Conservation (phyloP, 352 stramenopile genomes). For the Globisporangium irregulare region DNA sequence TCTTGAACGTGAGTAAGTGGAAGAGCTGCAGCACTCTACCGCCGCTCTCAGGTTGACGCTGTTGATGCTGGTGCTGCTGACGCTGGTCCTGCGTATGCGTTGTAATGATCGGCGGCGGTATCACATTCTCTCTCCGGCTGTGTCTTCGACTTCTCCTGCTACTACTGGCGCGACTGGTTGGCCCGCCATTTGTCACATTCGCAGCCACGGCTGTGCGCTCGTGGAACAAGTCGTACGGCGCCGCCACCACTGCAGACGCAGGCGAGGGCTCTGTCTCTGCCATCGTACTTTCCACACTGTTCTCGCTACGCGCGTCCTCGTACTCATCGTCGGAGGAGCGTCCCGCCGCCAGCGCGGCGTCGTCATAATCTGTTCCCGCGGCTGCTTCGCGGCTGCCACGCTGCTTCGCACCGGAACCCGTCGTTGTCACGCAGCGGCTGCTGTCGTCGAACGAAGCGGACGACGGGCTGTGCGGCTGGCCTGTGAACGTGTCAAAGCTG, state of each 20-base stretch:
- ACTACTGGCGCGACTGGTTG: neutral
- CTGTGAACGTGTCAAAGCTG: conserved; percentile 73
- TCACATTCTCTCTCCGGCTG: conserved; percentile 4
- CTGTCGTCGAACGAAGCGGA: conserved; percentile 5
- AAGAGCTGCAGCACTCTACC: conserved; percentile 55
- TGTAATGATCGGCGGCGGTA: conserved; percentile 9
- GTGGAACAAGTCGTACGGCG: conserved; percentile 37
- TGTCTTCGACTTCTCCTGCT: conserved; percentile 1
- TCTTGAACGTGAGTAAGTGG: conserved; percentile 62
- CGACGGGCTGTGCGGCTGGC: conserved; percentile 14
- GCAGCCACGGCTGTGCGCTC: conserved; percentile 12
- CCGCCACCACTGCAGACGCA: neutral
- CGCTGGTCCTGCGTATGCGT: neutral
- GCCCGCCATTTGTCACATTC: neutral
- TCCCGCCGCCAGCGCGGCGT: conserved; percentile 12
- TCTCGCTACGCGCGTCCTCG: conserved; percentile 23
- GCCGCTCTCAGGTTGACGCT: conserved; percentile 16
- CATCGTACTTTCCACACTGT: conserved; percentile 34
- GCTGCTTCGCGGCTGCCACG: conserved; percentile 6
- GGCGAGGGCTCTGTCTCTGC: neutral
- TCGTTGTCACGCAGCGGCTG: neutral
- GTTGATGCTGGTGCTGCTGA: conserved; percentile 3
- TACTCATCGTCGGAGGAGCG: conserved; percentile 13
- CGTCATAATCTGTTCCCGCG: conserved; percentile 16
- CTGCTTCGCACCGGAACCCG: conserved; percentile 26